Conservation (phyloP, 306 rosid genomes). For the Corylus avellana region DNA sequence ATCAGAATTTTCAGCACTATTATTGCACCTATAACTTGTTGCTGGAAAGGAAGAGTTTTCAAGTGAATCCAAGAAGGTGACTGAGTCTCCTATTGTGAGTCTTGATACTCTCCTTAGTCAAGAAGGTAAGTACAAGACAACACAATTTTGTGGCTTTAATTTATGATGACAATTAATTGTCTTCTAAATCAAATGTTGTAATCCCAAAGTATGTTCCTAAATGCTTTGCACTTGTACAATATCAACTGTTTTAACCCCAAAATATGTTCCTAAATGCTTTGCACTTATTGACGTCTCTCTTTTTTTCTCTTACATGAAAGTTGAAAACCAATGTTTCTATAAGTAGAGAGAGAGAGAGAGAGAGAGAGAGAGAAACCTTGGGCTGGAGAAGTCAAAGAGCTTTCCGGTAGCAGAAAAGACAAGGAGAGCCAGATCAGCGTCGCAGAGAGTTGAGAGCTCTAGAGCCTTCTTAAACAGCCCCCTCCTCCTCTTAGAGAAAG, state of each 20-base stretch:
- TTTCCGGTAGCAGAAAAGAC: constrained; percentile 45
- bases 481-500: constrained; percentile 47
- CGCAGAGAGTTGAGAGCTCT: constrained; percentile 50
- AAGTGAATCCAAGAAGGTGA: no score
- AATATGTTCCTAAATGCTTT: background rate
- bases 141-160: background rate
- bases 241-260: background rate
- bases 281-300: background rate
- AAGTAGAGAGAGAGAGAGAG: background rate
- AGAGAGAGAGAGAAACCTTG: constrained; percentile 29
- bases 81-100: no score
- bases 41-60: no score
- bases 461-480: constrained; percentile 50
- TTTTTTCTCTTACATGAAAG: background rate
- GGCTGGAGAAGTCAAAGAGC: constrained; percentile 37
- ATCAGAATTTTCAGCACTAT: no score
- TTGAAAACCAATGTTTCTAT: background rate
- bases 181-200: background rate
- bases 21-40: no score
- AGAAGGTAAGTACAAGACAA: background rate
- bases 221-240: background rate
- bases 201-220: no score
- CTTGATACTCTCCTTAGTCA: background rate
- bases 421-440: constrained; percentile 42
- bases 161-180: background rate